Conservation (phyloP, 331 rosid species). For the Erythrophleum ivorense region DNA sequence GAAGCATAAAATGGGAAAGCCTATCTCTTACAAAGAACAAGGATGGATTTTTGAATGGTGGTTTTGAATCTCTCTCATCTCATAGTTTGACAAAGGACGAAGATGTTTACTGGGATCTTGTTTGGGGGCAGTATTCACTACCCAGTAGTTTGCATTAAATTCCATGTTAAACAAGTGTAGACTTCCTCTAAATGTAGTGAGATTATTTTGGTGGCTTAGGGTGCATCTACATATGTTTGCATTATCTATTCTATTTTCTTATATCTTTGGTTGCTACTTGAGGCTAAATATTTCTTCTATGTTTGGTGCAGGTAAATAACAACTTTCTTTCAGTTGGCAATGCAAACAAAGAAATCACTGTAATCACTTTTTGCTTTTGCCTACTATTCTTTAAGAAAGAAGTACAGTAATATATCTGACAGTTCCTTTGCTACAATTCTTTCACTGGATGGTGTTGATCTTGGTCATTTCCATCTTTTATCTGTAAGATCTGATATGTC, state of each 20-base stretch:
- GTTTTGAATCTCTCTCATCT: slow-evolving; percentile 5
- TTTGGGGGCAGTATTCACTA: not conserved
- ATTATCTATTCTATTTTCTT: slow-evolving; percentile 4
- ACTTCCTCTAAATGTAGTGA: slow-evolving; percentile 30
- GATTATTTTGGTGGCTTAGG: slow-evolving; percentile 25
- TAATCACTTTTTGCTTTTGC: slow-evolving; percentile 45
- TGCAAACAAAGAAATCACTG: slow-evolving; percentile 87
- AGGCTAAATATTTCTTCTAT: slow-evolving; percentile 28
- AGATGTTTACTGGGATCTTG: slow-evolving; percentile 8
- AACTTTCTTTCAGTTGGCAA: slow-evolving; percentile 96
- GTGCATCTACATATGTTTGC: slow-evolving; percentile 14
- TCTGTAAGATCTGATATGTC: slow-evolving; percentile 28
- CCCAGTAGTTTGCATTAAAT: not conserved
- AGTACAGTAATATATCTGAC: slow-evolving; percentile 46
- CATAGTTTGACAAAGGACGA: slow-evolving; percentile 22
- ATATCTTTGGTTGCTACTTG: slow-evolving; percentile 34
- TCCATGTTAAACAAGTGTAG: slow-evolving; percentile 28
- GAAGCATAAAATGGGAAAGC: slow-evolving; percentile 18
- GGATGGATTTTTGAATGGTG: slow-evolving; percentile 5
- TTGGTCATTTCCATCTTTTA: slow-evolving; percentile 26
- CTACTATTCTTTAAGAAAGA: slow-evolving; percentile 28
- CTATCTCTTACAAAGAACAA: slow-evolving; percentile 18
- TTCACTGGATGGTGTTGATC: slow-evolving; percentile 28
- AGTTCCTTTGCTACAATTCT: slow-evolving; percentile 32
- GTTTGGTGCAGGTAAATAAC: slow-evolving; percentile 89